Base-by-base conservation (phyloP, 1,284 basidiomycete genomes). In the Boletellus dicymbophilus region DNA sequence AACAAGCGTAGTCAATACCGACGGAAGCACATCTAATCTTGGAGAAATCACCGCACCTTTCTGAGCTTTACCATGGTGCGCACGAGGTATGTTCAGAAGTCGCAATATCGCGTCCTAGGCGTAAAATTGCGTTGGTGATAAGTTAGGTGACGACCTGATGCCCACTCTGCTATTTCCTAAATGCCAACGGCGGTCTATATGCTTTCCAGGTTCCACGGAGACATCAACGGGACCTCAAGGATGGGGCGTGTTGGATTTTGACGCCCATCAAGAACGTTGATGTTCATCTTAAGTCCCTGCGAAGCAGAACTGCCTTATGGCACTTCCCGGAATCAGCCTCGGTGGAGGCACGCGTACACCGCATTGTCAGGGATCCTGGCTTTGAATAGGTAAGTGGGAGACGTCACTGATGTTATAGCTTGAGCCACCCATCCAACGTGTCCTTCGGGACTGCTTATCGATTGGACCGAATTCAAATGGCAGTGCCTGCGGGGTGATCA, bases 121-220 rank as follows among this genome's bases (percentile, higher is more conserved):
- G 16, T 27, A 33, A 43, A 31, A 13, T 23, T 42, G 21, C n/a
- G 38, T 23, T 21, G 22, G 28, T 28, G 39, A 42, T 18, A 36
- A 20, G 27, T 22, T 42, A 36, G 51, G 47, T 25, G 48, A 23
- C 13, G 37, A 18, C 33, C 45, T 16, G 30, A 48, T 38, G 46
- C 37, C 50, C 30, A 49, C 45, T n/a, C 16, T 47, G 43, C 6
- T 41, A 9, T 27, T 38, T 38, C 44, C 15, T 16, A n/a, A 26
- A 41, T 30, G 31, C n/a, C 26, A 22, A 23, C n/a, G 46, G 27
- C 15, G 22, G 33, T 34, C 59, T 65, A 59, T 63, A 59, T 58
- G 33, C 26, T 28, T 21, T 49, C 27, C 39, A 31, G 44, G 11
- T n/a, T 49, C 11, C 38, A 45, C 42, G 44, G 31, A 33, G 13